These are phyloP conservation scores for Penicillium verrucosum DNA, from an alignment of 2,329 filamentous ascomycete genomes.

Conservation along the genomic window DNA sequence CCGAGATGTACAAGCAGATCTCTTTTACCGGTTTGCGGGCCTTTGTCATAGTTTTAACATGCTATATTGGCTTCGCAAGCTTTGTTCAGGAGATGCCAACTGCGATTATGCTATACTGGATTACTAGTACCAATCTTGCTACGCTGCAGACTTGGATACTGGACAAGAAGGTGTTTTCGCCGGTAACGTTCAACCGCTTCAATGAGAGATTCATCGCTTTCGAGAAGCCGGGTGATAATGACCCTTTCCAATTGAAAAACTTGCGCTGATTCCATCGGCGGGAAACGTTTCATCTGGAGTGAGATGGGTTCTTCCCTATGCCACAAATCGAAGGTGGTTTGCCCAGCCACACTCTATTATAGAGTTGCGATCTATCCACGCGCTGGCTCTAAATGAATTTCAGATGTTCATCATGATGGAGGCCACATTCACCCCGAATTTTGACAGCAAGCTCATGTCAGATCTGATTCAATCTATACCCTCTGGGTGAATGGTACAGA, in stretches of 20 bases:
- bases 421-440: background rate
- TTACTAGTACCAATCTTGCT: slow-evolving; percentile 44
- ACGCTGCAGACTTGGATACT: slow-evolving; percentile 41
- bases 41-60: slow-evolving; percentile 37
- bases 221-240: slow-evolving; percentile 5
- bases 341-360: background rate
- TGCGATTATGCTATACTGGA: slow-evolving; percentile 52
- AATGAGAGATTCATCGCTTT: slow-evolving; percentile 33
- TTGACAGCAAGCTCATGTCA: background rate
- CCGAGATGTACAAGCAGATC: slow-evolving; percentile 25
- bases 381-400: background rate
- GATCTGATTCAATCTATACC: background rate
- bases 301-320: background rate
- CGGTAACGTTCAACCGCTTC: slow-evolving; percentile 30
- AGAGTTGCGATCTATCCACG: background rate
- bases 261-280: slow-evolving; percentile 8
- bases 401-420: background rate
- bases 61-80: slow-evolving; percentile 37
- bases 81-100: slow-evolving; percentile 40
- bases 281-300: background rate
- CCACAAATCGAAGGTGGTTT: background rate
- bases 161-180: slow-evolving; percentile 40
- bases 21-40: slow-evolving; percentile 28
- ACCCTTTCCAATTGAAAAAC: slow-evolving; percentile 15
- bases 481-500: background rate